phyloP scores from a whole-genome alignment of 2,329 filamentous ascomycete species.

The Thermoascus crustaceus region DNA sequence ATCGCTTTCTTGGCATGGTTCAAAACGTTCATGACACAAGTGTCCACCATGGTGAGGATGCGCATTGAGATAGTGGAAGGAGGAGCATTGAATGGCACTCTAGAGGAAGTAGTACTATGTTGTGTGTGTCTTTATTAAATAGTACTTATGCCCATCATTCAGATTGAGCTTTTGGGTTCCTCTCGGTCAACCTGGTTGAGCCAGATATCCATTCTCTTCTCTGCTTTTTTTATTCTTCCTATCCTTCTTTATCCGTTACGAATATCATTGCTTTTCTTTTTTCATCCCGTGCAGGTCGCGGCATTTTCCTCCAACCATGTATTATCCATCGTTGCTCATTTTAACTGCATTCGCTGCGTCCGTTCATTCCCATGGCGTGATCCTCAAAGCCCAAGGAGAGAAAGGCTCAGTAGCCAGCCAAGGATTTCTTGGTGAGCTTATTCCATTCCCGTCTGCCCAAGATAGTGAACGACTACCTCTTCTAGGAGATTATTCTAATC shows the following conservation, averaged over 20 bases:
- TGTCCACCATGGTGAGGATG: not conserved
- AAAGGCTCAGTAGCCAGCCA: not conserved
- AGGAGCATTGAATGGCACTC: not conserved
- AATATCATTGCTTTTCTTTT: too few relatives aligned
- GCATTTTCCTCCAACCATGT: not conserved
- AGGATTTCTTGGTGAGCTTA: not conserved
- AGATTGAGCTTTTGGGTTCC: not conserved
- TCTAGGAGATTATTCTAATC: not conserved
- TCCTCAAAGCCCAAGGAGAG: not conserved
- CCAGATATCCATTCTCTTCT: not conserved
- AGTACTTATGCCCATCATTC: not conserved
- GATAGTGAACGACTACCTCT: too few relatives aligned
- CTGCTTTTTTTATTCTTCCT: constrained; percentile 3
- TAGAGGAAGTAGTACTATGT: not conserved
- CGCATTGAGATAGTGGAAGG: not conserved
- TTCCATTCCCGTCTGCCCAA: too few relatives aligned
- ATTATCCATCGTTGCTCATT: not conserved
- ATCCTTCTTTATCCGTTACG: not conserved
- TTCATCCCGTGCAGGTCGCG: constrained; percentile 1
- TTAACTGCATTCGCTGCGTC: not conserved
- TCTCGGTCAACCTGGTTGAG: constrained; percentile 1
- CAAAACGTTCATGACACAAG: constrained; percentile 1
- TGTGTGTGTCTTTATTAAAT: not conserved
- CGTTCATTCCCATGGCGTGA: not conserved
- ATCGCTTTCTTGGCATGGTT: not conserved